Evolutionary conservation across 768 basidiomycete species (phyloP).

Genomic region (Boletellus ananiceps): DNA sequence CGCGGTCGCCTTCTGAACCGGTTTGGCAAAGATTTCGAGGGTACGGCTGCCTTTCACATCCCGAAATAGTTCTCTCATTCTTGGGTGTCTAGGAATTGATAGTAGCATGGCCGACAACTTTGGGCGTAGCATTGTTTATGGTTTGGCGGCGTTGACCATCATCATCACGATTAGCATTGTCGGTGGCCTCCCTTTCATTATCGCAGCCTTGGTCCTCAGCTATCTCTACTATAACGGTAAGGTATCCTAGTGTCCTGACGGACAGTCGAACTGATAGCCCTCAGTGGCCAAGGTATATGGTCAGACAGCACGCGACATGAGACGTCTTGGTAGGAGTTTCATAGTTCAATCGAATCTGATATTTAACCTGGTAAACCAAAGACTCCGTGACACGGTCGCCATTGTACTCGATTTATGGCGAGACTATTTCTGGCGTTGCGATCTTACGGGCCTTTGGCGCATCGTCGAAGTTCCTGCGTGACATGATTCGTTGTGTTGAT

Average conservation of each 20-base stretch:
- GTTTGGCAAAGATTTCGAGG: constrained; percentile 90
- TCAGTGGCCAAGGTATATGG: constrained; percentile 54
- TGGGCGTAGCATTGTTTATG: constrained; percentile 70
- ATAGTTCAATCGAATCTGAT: neutral
- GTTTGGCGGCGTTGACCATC: constrained; percentile 65
- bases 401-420: constrained; percentile 44
- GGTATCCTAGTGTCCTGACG: constrained; percentile 11
- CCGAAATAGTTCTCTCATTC: constrained; percentile 7
- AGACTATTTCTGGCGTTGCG: constrained; percentile 48
- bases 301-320: constrained; percentile 85
- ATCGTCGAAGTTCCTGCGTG: constrained; percentile 77
- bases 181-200: constrained; percentile 71
- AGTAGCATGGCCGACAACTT: constrained; percentile 82
- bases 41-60: constrained; percentile 14
- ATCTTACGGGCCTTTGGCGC: constrained; percentile 83
- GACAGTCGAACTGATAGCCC: constrained; percentile 5
- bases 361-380: constrained; percentile 11
- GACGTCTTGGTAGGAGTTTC: constrained; percentile 55
- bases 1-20: constrained; percentile 80
- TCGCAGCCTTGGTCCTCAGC: constrained; percentile 53
- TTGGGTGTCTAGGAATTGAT: constrained; percentile 57
- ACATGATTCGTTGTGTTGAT: constrained; percentile 79
- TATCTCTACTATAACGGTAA: constrained; percentile 68
- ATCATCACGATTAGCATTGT: constrained; percentile 71
- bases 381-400: constrained; percentile 49